phyloP scores from a whole-genome alignment of 2,329 filamentous ascomycete genomes.

The Chalaropsis ovoidea region DNA sequence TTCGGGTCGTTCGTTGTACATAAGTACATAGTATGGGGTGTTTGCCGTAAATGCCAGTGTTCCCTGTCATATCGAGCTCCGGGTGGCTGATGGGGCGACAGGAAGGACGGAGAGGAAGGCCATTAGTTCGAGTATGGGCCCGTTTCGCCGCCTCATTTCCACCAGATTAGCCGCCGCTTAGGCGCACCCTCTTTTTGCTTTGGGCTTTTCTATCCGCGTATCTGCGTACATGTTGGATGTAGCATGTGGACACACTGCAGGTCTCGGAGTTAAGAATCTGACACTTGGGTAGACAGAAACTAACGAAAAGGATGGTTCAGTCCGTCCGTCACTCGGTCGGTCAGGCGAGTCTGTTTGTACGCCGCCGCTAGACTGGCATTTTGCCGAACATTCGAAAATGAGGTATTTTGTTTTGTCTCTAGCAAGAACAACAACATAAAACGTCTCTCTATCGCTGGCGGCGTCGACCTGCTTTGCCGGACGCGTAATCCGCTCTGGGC shows the following conservation, averaged over 20 bases:
- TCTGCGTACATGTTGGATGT: too few relatives aligned
- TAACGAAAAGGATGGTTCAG: not conserved
- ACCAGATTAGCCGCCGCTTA: not conserved
- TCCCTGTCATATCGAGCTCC: not conserved
- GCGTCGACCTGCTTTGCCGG: not conserved
- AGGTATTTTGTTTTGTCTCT: slow-evolving; percentile 5
- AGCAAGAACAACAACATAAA: not conserved
- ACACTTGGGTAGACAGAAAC: not conserved
- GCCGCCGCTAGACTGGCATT: not conserved
- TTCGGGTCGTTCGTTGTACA: not conserved
- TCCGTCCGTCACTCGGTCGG: too few relatives aligned
- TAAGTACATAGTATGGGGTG: not conserved
- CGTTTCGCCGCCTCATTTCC: not conserved
- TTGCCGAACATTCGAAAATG: not conserved
- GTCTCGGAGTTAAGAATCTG: not conserved
- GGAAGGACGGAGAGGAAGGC: not conserved
- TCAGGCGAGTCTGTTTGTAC: not conserved
- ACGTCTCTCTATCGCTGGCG: not conserved
- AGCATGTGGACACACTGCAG: not conserved
- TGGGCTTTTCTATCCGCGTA: too few relatives aligned
- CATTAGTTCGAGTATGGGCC: not conserved
- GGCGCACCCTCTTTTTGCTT: not conserved
- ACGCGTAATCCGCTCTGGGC: not conserved
- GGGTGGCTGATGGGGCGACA: not conserved
- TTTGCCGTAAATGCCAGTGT: not conserved